Base-by-base conservation (phyloP, 1,284 basidiomycete genomes). In the Naganishia cerealis region DNA sequence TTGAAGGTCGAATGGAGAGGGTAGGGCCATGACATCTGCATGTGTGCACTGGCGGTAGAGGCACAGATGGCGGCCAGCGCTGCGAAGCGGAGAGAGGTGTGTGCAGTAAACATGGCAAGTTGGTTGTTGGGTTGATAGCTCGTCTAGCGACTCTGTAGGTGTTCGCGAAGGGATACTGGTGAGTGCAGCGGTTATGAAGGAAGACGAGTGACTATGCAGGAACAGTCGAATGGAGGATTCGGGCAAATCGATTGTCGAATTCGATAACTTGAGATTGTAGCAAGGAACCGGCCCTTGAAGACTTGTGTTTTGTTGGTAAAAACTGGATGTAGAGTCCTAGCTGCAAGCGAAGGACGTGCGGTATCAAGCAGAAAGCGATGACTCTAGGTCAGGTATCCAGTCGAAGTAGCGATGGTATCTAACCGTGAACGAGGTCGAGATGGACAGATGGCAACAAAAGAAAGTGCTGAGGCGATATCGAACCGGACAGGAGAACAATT, bases 11-110 rank as follows among this genome's bases (percentile, higher is more conserved):
- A 76, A 53, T 73, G 73, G 43, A 79, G 72, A 21, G 78, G 75
- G 50, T 71, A 73, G 6, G 79, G 79, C 69, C 72, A 76, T n/a
- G 69, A 65, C 67, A 81, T 72, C 69, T 79, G 73, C 61, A 75
- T 73, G 71, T 81, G 79, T 7, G 76, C 79, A 54, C 72, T 57
- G 42, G 74, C 72, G 15, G 67, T 48, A 13, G 73, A 66, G 13
- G 61, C 50, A 42, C 50, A 54, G 39, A 42, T 38, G 50, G 61
- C 61, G 38, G 54, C n/a, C 61, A 63, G 42, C 10, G 50, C 50
- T 52, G 61, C 50, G 13, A 63, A 12, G 36, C 50, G 21, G 26
- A 63, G 18, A n/a, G 61, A 40, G 15, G 7, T 63, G 50, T 40
- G 48, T 29, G 40, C 24, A 54, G 21, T 40, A 26, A 63, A 63